Evolutionary conservation across 2,329 filamentous ascomycete genomes (phyloP).

Genomic region (Hortaea sp.): DNA sequence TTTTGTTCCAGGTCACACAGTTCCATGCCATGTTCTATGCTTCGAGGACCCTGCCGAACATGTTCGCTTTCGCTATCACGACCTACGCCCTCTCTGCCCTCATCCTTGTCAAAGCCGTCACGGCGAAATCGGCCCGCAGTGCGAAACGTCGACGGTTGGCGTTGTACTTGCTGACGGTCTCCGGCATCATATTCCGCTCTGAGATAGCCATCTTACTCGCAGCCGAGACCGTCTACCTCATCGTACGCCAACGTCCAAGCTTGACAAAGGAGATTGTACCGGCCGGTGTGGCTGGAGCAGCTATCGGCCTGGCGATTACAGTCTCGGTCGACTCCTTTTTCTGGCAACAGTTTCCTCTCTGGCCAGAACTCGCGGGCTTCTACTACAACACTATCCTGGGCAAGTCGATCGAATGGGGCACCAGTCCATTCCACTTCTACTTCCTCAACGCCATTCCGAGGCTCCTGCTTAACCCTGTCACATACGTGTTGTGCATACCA

Average conservation of each 20-base stretch:
- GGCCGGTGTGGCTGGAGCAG: slow-evolving; percentile 54
- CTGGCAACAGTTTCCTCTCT: slow-evolving; percentile 68
- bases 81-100: slow-evolving; percentile 51
- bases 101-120: slow-evolving; percentile 36
- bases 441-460: slow-evolving; percentile 71
- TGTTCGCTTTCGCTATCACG: slow-evolving; percentile 82
- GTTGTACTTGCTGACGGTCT: slow-evolving; percentile 65
- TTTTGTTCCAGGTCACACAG: slow-evolving; percentile 66
- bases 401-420: slow-evolving; percentile 78
- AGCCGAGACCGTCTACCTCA: slow-evolving; percentile 55
- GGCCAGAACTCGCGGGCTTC: slow-evolving; percentile 86
- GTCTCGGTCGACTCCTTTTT: slow-evolving; percentile 82
- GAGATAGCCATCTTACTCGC: slow-evolving; percentile 75
- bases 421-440: slow-evolving; percentile 78
- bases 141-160: slow-evolving; percentile 50
- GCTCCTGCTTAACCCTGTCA: slow-evolving; percentile 70
- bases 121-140: slow-evolving; percentile 25
- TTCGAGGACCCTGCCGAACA: slow-evolving; percentile 84
- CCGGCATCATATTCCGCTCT: slow-evolving; percentile 77
- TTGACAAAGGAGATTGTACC: slow-evolving; percentile 51
- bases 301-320: slow-evolving; percentile 58
- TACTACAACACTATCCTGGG: slow-evolving; percentile 83
- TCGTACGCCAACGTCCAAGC: slow-evolving; percentile 44
- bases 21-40: slow-evolving; percentile 93
- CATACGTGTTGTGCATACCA: slow-evolving; percentile 43